Percentiles rank a stretch among this genome's conserved stretches.
Conservation (phyloP, 2,329 filamentous ascomycete species). For the Talaromyces sp. region DNA sequence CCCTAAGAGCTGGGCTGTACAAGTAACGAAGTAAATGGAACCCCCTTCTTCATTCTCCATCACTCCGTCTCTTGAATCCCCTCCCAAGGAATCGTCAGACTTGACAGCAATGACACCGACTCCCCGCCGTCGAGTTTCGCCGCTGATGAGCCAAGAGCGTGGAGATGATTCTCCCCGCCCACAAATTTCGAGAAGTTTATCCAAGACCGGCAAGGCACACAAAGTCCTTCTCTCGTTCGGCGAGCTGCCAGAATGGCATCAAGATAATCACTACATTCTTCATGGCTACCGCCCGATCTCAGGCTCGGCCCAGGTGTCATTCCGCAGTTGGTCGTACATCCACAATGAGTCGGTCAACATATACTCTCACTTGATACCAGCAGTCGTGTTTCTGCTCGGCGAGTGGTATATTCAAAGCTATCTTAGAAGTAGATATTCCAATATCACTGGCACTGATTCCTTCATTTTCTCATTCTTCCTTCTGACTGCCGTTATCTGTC, state of each 20-base stretch:
- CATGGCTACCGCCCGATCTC: conserved; percentile 45
- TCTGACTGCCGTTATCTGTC: conserved; percentile 32
- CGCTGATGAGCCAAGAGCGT: not conserved
- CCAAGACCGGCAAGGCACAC: not conserved
- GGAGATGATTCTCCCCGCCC: not conserved
- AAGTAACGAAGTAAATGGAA: too few species aligned
- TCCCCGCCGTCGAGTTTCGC: not conserved
- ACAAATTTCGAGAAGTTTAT: not conserved
- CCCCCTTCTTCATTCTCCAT: too few species aligned
- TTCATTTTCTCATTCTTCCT: conserved; percentile 22
- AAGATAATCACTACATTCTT: conserved; percentile 42
- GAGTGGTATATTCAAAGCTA: conserved; percentile 16
- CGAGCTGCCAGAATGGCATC: conserved; percentile 34
- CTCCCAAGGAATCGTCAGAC: not conserved
- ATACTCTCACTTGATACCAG: conserved; percentile 47
- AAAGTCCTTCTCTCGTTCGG: not conserved
- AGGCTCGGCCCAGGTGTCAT: conserved; percentile 34
- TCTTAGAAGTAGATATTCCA: conserved; percentile 8
- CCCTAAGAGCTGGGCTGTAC: too few species aligned
- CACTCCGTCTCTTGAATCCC: too few species aligned
- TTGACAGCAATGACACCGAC: not conserved
- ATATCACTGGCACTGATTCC: conserved; percentile 17
- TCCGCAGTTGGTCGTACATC: conserved; percentile 41
- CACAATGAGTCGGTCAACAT: conserved; percentile 48
- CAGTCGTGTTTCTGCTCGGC: conserved; percentile 22